phyloP scores from a whole-genome alignment of 2,329 filamentous ascomycete genomes.

The Neophaeococcomyces mojaviensis region DNA sequence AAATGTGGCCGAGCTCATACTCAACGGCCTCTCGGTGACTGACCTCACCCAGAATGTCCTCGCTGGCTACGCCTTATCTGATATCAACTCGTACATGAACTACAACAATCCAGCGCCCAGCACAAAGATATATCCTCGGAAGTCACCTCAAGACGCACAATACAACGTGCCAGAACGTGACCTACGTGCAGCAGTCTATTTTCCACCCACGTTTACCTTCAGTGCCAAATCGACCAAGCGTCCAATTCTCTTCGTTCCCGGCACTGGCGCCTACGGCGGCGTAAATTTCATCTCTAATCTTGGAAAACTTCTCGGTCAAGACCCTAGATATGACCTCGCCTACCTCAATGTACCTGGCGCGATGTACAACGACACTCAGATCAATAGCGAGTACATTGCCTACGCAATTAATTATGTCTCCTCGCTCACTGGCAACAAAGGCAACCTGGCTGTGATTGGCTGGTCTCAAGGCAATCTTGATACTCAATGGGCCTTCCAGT shows the following conservation, averaged over 20 bases:
- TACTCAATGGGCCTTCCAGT: slow-evolving; percentile 52
- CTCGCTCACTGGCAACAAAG: slow-evolving; percentile 28
- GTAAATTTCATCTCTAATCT: slow-evolving; percentile 41
- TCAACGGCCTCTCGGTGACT: neutral
- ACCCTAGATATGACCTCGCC: slow-evolving; percentile 41
- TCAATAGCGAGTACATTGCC: slow-evolving; percentile 46
- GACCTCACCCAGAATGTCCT: no score
- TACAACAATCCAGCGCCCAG: slow-evolving; percentile 7
- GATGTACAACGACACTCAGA: slow-evolving; percentile 43
- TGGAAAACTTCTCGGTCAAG: slow-evolving; percentile 40
- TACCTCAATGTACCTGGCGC: slow-evolving; percentile 50
- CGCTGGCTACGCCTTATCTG: no score
- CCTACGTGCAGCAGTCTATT: slow-evolving; percentile 47
- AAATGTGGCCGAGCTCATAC: no score
- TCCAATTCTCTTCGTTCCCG: slow-evolving; percentile 48
- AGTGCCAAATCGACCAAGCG: slow-evolving; percentile 31
- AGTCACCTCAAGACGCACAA: slow-evolving; percentile 35
- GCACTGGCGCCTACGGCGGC: slow-evolving; percentile 45
- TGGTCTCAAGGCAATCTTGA: slow-evolving; percentile 52
- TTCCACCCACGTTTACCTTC: slow-evolving; percentile 43
- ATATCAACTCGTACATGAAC: slow-evolving; percentile 4
- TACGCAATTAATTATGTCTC: slow-evolving; percentile 53
- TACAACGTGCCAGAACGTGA: slow-evolving; percentile 41
- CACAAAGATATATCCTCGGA: slow-evolving; percentile 24
- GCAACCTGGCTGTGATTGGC: slow-evolving; percentile 39